phyloP scores from a whole-genome alignment of 805 yeast genomes.

The Zygosaccharomyces pseudorouxii region DNA sequence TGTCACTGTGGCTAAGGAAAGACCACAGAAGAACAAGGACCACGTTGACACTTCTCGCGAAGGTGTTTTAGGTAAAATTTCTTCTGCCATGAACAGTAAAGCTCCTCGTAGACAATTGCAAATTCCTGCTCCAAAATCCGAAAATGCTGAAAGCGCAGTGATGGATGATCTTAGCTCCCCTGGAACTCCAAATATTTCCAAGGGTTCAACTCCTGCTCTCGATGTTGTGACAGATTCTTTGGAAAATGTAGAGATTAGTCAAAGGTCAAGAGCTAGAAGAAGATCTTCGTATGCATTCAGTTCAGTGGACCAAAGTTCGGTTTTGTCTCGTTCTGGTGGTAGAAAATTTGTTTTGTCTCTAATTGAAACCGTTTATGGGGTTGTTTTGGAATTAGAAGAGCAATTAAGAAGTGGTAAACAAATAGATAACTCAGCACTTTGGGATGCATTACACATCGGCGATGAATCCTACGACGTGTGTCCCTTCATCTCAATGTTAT shows the following conservation, averaged over 20 bases:
- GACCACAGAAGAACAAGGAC: constrained; percentile 59
- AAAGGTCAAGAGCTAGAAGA: constrained; percentile 30
- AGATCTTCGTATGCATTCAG: constrained; percentile 36
- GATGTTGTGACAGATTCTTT: constrained; percentile 33
- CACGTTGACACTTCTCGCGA: constrained; percentile 43
- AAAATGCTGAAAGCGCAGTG: constrained; percentile 34
- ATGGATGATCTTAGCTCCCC: constrained; percentile 12
- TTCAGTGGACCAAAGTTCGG: constrained; percentile 34
- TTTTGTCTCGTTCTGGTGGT: constrained; percentile 36
- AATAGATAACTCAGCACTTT: constrained; percentile 48
- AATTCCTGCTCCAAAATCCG: constrained; percentile 36
- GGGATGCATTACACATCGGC: constrained; percentile 74
- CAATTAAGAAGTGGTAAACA: constrained; percentile 53
- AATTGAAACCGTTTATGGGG: constrained; percentile 74
- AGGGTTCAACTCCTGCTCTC: constrained; percentile 23
- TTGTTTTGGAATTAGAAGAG: constrained; percentile 75
- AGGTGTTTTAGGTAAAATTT: constrained; percentile 87
- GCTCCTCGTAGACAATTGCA: constrained; percentile 85
- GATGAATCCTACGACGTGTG: constrained; percentile 56
- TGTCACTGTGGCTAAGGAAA: constrained; percentile 88
- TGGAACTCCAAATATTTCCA: constrained; percentile 12
- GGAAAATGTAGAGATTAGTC: constrained; percentile 30
- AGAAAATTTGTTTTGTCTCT: constrained; percentile 56
- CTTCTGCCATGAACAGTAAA: constrained; percentile 74
- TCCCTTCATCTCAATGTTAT: constrained; percentile 78